phyloP scores from a whole-genome alignment of 495 filamentous ascomycete species.

The Platismatia glauca region DNA sequence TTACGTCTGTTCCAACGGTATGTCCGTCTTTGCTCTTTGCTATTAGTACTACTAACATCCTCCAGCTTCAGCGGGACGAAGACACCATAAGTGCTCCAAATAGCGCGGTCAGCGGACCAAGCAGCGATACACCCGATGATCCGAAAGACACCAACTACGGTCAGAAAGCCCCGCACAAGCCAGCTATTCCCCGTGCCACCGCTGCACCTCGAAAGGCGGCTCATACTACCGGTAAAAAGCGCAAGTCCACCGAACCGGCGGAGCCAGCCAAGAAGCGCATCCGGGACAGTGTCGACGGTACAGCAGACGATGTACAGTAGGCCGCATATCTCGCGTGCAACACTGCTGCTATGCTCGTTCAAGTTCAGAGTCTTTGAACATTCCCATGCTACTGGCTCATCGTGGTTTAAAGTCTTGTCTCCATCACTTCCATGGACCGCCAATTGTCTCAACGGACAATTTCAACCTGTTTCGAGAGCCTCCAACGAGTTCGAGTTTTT shows the following conservation, averaged over 20 bases:
- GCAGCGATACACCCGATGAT: constrained; percentile 1
- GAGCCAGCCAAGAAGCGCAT: constrained; percentile 1
- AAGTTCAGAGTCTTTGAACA: too few species aligned
- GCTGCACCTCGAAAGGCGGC: not conserved
- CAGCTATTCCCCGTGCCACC: not conserved
- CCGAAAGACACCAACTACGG: constrained; percentile 2
- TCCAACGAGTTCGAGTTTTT: not conserved
- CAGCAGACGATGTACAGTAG: not conserved
- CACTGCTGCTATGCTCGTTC: not conserved
- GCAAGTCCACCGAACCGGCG: constrained; percentile 2
- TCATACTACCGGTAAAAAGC: not conserved
- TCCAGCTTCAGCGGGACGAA: not conserved
- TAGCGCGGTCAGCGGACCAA: not conserved
- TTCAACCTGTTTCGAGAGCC: not conserved
- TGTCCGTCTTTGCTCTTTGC: not conserved
- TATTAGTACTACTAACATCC: not conserved
- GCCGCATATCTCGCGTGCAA: not conserved
- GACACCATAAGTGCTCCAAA: not conserved
- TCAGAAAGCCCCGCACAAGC: not conserved
- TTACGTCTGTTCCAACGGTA: not conserved
- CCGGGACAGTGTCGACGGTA: not conserved
- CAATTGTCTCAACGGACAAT: not conserved
- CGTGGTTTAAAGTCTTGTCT: not conserved
- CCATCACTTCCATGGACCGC: not conserved
- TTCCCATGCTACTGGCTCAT: not conserved